Conservation (phyloP, 1,284 basidiomycete genomes). For the Rhodofomes roseus region DNA sequence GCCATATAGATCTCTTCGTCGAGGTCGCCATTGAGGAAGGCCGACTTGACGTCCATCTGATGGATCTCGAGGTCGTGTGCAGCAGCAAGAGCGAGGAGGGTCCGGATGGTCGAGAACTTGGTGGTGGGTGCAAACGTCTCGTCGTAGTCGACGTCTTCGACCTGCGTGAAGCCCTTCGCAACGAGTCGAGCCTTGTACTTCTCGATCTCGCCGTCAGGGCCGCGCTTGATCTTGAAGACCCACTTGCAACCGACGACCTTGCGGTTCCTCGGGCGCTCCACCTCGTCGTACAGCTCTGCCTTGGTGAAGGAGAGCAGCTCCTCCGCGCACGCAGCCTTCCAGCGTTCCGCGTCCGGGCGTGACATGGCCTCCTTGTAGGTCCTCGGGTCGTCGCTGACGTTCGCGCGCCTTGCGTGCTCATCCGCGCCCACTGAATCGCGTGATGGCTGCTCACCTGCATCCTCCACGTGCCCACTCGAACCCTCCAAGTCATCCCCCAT, state of each 20-base stretch:
- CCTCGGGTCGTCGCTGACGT: no score
- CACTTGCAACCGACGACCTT: slow-evolving; percentile 27
- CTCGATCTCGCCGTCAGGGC: slow-evolving; percentile 22
- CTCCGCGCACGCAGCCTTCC: no score
- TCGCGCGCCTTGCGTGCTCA: no score
- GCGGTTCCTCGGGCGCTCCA: slow-evolving; percentile 1
- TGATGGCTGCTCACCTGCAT: no score
- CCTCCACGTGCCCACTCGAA: no score
- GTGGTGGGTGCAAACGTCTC: slow-evolving; percentile 14
- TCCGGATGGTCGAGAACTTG: slow-evolving; percentile 22
- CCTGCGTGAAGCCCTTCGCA: slow-evolving; percentile 34
- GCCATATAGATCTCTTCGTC: slow-evolving; percentile 24
- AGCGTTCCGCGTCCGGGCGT: no score
- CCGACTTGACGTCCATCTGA: slow-evolving; percentile 31
- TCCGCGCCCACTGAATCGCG: no score
- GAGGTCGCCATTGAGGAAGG: slow-evolving; percentile 26
- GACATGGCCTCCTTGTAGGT: no score
- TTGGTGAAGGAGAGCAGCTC: no score
- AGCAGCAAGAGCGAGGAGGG: slow-evolving; percentile 28
- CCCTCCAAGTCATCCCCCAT: no score
- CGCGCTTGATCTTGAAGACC: slow-evolving; percentile 30
- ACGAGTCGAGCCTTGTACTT: slow-evolving; percentile 33
- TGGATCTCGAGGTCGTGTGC: slow-evolving; percentile 21
- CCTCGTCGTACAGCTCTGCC: no score
- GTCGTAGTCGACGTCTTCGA: slow-evolving; percentile 22